Evolutionary conservation across 345 rosid species (phyloP).

Genomic region (Carallia brachiata): DNA sequence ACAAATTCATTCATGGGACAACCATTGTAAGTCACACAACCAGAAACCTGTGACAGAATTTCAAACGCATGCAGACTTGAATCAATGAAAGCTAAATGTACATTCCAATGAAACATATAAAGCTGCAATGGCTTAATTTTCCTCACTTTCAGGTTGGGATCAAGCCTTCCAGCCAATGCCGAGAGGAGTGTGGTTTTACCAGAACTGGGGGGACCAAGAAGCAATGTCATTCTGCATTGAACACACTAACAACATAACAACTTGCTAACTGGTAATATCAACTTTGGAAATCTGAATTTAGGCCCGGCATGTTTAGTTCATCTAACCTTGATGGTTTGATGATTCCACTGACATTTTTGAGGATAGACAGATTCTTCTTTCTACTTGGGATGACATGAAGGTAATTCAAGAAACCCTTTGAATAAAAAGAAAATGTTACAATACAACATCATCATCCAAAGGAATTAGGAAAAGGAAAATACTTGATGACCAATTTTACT

Average conservation of each 20-base stretch:
- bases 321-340: slow-evolving; percentile 61
- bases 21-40: slow-evolving; percentile 61
- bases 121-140: neutral
- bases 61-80: neutral
- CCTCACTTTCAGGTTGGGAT: slow-evolving; percentile 45
- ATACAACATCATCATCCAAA: neutral
- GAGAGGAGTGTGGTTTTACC: slow-evolving; percentile 72
- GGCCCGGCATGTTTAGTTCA: too few relatives aligned
- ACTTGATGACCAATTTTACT: too few relatives aligned
- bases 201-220: slow-evolving; percentile 75
- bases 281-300: too few relatives aligned
- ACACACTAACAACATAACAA: neutral
- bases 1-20: slow-evolving; percentile 47
- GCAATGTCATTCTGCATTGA: slow-evolving; percentile 56
- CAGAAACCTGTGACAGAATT: slow-evolving; percentile 37
- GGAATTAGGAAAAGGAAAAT: too few relatives aligned
- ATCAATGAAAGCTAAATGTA: too few relatives aligned
- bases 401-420: slow-evolving; percentile 25
- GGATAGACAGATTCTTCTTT: slow-evolving; percentile 54
- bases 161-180: slow-evolving; percentile 78
- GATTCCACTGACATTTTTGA: slow-evolving; percentile 59
- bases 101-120: neutral
- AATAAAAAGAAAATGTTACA: neutral
- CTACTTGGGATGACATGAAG: slow-evolving; percentile 41
- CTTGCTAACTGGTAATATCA: too few relatives aligned